Percentiles rank a stretch among this genome's conserved stretches.
Evolutionary conservation across 2,329 filamentous ascomycete genomes (phyloP).

Genomic region (Calonectria leucothoes): DNA sequence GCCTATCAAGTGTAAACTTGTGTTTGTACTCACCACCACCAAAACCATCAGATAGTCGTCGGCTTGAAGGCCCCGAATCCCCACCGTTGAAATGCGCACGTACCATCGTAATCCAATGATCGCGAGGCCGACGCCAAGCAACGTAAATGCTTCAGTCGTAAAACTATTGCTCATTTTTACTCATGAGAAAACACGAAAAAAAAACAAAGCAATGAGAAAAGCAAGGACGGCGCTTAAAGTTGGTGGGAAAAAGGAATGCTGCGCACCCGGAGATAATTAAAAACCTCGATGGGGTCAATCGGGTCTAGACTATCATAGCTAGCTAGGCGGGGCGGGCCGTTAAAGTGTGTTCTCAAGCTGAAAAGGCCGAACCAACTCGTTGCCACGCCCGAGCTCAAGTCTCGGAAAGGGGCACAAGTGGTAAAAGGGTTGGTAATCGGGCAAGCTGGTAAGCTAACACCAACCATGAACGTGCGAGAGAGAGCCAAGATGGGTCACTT

Average conservation of each 20-base stretch:
- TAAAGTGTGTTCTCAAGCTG: background rate
- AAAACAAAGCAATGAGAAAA: background rate
- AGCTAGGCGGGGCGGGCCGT: background rate
- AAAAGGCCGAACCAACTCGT: background rate
- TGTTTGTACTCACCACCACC: conserved; percentile 52
- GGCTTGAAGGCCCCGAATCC: conserved; percentile 42
- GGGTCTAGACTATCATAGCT: background rate
- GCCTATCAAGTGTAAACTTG: conserved; percentile 58
- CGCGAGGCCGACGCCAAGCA: conserved; percentile 47
- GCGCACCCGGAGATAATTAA: background rate
- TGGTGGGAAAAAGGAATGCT: background rate
- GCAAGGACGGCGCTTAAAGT: background rate
- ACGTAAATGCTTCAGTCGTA: conserved; percentile 49
- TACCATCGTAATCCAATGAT: conserved; percentile 51
- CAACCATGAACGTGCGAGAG: background rate
- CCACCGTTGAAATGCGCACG: conserved; percentile 47
- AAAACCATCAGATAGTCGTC: conserved; percentile 52
- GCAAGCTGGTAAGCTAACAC: background rate
- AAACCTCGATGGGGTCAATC: no score
- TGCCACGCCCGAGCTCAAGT: background rate
- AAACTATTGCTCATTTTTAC: conserved; percentile 27
- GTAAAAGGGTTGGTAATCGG: background rate
- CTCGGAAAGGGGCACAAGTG: background rate
- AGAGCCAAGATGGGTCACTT: background rate
- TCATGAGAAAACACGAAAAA: background rate